phyloP scores from a whole-genome alignment of 768 basidiomycete genomes.

The Filobasidium floriforme region DNA sequence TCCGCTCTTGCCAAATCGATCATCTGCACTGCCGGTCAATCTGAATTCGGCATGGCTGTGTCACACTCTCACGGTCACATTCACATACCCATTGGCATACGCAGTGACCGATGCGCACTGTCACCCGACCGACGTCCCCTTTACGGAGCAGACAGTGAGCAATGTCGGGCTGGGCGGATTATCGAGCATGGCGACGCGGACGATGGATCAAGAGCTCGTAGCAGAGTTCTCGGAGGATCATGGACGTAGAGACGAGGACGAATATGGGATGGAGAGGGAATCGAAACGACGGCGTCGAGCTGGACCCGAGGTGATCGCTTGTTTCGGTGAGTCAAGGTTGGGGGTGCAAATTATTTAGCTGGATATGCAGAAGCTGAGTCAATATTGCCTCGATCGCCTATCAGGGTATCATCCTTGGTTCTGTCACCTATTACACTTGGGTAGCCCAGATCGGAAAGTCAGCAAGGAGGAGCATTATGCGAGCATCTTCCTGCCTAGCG shows the following conservation, averaged over 20 bases:
- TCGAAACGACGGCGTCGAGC: background rate
- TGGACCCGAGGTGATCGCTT: conserved; percentile 55
- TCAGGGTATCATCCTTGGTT: conserved; percentile 94
- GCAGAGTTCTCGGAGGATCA: conserved; percentile 54
- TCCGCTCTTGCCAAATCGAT: background rate
- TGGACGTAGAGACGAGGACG: conserved; percentile 52
- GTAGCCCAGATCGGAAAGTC: conserved; percentile 24
- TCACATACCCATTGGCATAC: background rate
- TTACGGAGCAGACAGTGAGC: conserved; percentile 52
- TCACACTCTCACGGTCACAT: background rate
- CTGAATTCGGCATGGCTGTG: too few species aligned
- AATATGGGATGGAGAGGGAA: conserved; percentile 14
- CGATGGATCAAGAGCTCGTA: conserved; percentile 65
- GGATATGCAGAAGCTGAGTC: background rate
- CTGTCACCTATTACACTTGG: conserved; percentile 63
- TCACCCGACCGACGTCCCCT: conserved; percentile 74
- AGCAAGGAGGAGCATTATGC: conserved; percentile 71
- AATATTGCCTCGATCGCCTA: background rate
- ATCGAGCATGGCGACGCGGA: conserved; percentile 62
- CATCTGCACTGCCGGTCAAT: background rate
- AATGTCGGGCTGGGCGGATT: conserved; percentile 57
- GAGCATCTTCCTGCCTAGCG: conserved; percentile 54
- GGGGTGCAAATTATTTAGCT: background rate
- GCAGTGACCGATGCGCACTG: conserved; percentile 76
- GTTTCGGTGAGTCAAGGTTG: conserved; percentile 61